Evolutionary conservation across 352 stramenopile species (phyloP).

Genomic region (Pythium monospermum): DNA sequence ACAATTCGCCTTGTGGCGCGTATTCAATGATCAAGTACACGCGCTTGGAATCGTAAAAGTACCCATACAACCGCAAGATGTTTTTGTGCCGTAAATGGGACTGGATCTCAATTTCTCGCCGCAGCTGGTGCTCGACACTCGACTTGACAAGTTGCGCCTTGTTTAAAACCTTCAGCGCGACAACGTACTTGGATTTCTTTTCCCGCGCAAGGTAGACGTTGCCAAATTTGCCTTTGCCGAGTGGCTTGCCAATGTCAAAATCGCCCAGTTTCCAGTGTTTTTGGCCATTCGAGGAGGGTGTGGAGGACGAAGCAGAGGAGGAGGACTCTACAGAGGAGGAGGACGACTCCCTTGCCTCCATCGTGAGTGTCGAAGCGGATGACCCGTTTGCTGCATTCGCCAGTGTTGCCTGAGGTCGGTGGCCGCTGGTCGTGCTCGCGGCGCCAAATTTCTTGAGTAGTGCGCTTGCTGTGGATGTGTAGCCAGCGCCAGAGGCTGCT

Average conservation of each 20-base stretch:
- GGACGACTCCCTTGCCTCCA: no score
- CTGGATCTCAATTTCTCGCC: conserved; percentile 99
- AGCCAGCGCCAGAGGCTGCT: not conserved
- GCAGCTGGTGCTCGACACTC: conserved; percentile 97
- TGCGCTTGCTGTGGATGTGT: conserved; percentile 11
- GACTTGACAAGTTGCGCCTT: conserved; percentile 97
- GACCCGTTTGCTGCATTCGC: not conserved
- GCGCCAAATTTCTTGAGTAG: conserved; percentile 28
- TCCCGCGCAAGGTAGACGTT: conserved; percentile 98
- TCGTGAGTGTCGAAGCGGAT: no score
- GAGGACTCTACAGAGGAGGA: no score
- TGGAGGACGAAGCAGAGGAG: no score
- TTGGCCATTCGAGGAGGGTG: not conserved
- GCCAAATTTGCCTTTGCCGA: conserved; percentile 98
- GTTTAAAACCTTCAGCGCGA: conserved; percentile 98
- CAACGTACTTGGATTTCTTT: conserved; percentile 97
- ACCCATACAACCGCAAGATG: conserved; percentile 97
- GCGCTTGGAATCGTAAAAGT: conserved; percentile 98
- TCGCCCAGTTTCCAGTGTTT: conserved; percentile 94
- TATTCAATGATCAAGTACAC: conserved; percentile 99
- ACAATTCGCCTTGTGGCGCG: conserved; percentile 96
- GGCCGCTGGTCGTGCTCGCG: not conserved
- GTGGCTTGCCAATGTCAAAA: conserved; percentile 99
- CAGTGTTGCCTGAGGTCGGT: conserved; percentile 1
- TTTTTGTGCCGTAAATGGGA: conserved; percentile 96